Base-by-base conservation (phyloP, 176 grass and related monocot species). In the Guadua angustifolia region DNA sequence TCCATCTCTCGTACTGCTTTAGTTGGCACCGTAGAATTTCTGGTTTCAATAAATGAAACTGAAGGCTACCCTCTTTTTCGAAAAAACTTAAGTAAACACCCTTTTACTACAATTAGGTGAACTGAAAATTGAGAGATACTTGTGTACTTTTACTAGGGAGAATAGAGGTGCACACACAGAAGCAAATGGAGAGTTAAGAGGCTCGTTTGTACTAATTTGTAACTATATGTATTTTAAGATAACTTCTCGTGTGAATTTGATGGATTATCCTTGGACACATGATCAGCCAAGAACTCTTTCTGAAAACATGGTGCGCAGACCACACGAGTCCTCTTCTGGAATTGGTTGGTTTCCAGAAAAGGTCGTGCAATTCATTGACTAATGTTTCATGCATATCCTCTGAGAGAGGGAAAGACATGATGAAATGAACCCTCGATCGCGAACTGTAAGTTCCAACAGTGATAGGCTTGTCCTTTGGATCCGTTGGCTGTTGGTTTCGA, bases 301-400 rank as follows among this genome's bases (percentile, higher is more conserved):
- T 77, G 61, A 76, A 60, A 68, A 25, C 17, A 40, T 60, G 29
- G 65, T 44, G 5, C 42, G 22, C 4, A 88, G 42, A 29, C 33
- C 79, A 77, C 53, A 69, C 43, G 53, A 77, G 50, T 82, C 71
- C 61, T 77, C 51, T 68, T 81, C 36, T 65, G 25, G 67, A 88
- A 79, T 45, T 65, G 80, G 74, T 33, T 63, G 7, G 43, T 3
- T 19, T 43, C 50, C 42, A 35, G 75, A 60, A 58, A 40, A 83
- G 78, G 43, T 83, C 63, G 9, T 1, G 29, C 39, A 17, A 58
- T 73, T 21, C 25, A 72, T 78, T 73, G 83, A 90, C 88, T 65
- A 86, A 45, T 29, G 72, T 14, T 82, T 63, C 26, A 25, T 45
- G 44, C 62, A 65, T 45, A 78, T 26, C 46, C 38, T 71, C 47